Evolutionary conservation across 2,329 filamentous ascomycete species (phyloP).

Genomic region (Chaetoscypha palmicola): DNA sequence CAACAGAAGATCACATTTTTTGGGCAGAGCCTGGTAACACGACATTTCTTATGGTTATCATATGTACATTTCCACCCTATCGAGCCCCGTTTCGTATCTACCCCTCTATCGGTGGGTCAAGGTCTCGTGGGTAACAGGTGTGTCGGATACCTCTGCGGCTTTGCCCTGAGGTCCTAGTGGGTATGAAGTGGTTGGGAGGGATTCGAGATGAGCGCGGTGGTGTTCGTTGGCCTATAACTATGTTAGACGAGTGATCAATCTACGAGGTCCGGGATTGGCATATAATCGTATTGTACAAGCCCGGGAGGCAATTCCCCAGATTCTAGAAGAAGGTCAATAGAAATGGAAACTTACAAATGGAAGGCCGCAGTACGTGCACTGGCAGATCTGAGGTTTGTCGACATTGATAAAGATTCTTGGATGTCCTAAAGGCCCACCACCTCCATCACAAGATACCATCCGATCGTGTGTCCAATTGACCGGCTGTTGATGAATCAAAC

Average conservation of each 20-base stretch:
- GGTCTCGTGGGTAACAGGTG: conserved; percentile 51
- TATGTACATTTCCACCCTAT: conserved; percentile 22
- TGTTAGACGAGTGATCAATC: too few species aligned
- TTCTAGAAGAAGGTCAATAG: too few species aligned
- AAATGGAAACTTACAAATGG: conserved; percentile 84
- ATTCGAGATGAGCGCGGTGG: conserved; percentile 76
- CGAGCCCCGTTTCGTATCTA: conserved; percentile 43
- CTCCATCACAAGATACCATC: conserved; percentile 82
- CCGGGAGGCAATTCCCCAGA: too few species aligned
- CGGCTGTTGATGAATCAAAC: conserved; percentile 91
- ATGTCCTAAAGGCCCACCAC: conserved; percentile 83
- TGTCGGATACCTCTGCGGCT: conserved; percentile 50
- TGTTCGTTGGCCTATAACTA: conserved; percentile 73
- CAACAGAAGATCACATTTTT: too few species aligned
- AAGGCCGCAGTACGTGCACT: conserved; percentile 87
- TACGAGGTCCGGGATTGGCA: too few species aligned
- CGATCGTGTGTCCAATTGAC: conserved; percentile 84
- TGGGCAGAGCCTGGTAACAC: too few species aligned
- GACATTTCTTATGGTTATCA: conserved; percentile 9
- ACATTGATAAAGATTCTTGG: conserved; percentile 95
- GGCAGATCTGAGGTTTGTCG: conserved; percentile 89
- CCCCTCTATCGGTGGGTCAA: too few species aligned
- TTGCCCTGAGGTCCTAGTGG: conserved; percentile 61
- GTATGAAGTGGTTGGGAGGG: conserved; percentile 72
- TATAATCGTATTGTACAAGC: too few species aligned